Evolutionary conservation across 1,284 basidiomycete species (phyloP).

Genomic region (Leucoagaricus sp.): DNA sequence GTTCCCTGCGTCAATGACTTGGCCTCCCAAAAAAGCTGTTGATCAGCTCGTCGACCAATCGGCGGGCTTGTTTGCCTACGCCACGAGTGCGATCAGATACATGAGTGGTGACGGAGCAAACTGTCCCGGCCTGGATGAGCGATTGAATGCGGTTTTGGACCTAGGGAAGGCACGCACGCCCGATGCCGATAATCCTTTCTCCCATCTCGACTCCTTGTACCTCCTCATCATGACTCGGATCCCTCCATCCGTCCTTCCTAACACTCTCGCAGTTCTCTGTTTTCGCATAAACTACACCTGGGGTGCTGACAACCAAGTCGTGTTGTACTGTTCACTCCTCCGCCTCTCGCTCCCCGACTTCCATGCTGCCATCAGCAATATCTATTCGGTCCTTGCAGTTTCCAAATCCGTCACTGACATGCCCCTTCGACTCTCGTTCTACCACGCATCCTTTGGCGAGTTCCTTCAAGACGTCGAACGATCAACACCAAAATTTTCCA

Average conservation of each 20-base stretch:
- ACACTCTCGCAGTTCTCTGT: not conserved
- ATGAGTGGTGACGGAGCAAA: not conserved
- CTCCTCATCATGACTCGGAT: not conserved
- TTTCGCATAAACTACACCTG: not conserved
- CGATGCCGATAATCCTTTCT: not conserved
- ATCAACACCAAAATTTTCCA: not conserved
- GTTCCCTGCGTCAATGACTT: not conserved
- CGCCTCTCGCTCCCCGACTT: not conserved
- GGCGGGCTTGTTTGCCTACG: conserved; percentile 11
- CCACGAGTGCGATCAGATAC: conserved; percentile 5
- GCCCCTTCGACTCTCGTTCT: not conserved
- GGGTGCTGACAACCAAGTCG: not conserved
- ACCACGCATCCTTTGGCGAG: conserved; percentile 1
- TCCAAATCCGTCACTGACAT: not conserved
- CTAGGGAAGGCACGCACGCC: not conserved
- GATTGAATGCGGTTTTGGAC: not conserved
- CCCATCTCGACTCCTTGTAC: not conserved
- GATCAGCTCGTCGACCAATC: not conserved
- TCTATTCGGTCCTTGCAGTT: not conserved
- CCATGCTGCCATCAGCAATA: not conserved
- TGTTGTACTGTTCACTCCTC: not conserved
- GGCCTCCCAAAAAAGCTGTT: conserved; percentile 4
- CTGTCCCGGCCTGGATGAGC: not conserved
- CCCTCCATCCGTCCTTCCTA: not conserved
- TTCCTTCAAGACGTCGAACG: not conserved